Evolutionary conservation across 2,329 filamentous ascomycete species (phyloP).

Genomic region (Fusarium sterilihyphosum): DNA sequence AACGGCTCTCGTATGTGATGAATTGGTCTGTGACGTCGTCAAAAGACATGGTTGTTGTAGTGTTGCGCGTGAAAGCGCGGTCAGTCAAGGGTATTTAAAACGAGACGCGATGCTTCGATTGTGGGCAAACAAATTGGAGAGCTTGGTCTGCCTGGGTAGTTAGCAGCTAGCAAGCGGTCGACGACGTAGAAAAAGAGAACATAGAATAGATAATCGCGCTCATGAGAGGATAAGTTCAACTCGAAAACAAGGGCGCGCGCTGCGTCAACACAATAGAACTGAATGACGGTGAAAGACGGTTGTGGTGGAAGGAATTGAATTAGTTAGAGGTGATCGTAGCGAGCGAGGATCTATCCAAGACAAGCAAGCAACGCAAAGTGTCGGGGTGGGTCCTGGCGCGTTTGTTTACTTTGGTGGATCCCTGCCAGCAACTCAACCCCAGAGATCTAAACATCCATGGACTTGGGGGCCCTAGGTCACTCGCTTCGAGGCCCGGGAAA

Average conservation of each 20-base stretch:
- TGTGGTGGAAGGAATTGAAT: conserved; percentile 35
- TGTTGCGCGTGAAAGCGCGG: conserved; percentile 34
- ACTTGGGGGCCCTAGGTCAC: not conserved
- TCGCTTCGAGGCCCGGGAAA: not conserved
- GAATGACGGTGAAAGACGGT: conserved; percentile 10
- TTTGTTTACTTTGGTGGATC: conserved; percentile 49
- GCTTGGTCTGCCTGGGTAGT: not conserved
- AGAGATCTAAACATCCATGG: conserved; percentile 32
- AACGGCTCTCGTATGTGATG: conserved; percentile 76
- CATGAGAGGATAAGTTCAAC: conserved; percentile 32
- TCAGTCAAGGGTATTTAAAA: conserved; percentile 23
- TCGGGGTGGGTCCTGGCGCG: conserved; percentile 43
- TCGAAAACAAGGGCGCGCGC: conserved; percentile 4
- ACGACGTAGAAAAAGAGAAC: not conserved
- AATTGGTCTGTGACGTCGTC: conserved; percentile 57
- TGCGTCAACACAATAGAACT: conserved; percentile 4
- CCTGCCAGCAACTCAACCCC: conserved; percentile 2
- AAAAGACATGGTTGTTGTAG: conserved; percentile 44
- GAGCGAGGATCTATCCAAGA: conserved; percentile 10
- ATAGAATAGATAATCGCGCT: conserved; percentile 24
- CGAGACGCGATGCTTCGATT: conserved; percentile 34
- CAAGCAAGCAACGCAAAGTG: conserved; percentile 16
- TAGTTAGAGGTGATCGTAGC: conserved; percentile 18
- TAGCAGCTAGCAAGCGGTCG: conserved; percentile 8
- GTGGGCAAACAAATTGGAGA: not conserved